Percentiles rank a stretch among this genome's conserved stretches.
phyloP scores from a whole-genome alignment of 352 stramenopile genomes.

The Globisporangium megalacanthum region DNA sequence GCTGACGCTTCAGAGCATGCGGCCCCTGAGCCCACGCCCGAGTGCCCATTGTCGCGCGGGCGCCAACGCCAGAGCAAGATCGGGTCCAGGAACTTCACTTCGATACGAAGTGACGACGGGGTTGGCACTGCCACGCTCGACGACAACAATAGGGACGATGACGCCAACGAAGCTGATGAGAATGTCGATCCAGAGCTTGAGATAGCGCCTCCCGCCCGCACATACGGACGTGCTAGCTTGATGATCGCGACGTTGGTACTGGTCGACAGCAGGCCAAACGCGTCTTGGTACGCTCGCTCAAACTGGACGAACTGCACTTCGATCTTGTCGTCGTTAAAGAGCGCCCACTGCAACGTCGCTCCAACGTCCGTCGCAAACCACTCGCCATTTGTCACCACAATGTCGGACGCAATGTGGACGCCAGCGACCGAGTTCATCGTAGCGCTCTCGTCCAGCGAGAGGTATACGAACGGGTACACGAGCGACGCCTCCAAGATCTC shows the following conservation, averaged over 20 bases:
- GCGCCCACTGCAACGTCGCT: not conserved
- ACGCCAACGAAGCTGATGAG: no score
- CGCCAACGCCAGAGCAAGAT: conserved; percentile 1
- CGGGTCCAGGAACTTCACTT: conserved; percentile 4
- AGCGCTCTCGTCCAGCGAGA: not conserved
- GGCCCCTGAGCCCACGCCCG: not conserved
- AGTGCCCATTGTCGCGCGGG: not conserved
- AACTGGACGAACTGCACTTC: not conserved
- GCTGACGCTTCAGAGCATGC: not conserved
- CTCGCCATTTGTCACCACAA: conserved; percentile 1
- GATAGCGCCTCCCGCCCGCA: not conserved
- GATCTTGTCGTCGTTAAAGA: conserved; percentile 6
- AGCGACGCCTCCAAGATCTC: not conserved
- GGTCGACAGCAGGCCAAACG: not conserved
- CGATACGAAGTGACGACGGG: not conserved
- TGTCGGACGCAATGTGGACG: not conserved
- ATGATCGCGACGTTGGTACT: not conserved
- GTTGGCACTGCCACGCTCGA: not conserved
- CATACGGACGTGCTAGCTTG: not conserved
- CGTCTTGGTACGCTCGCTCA: not conserved
- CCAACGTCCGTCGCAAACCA: not conserved
- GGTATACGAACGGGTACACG: conserved; percentile 1
- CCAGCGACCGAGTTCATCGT: conserved; percentile 14
- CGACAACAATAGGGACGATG: not conserved
- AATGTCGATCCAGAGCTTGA: not conserved